Base-by-base conservation (phyloP, 1,284 basidiomycete genomes). In the Irpex lacteus region DNA sequence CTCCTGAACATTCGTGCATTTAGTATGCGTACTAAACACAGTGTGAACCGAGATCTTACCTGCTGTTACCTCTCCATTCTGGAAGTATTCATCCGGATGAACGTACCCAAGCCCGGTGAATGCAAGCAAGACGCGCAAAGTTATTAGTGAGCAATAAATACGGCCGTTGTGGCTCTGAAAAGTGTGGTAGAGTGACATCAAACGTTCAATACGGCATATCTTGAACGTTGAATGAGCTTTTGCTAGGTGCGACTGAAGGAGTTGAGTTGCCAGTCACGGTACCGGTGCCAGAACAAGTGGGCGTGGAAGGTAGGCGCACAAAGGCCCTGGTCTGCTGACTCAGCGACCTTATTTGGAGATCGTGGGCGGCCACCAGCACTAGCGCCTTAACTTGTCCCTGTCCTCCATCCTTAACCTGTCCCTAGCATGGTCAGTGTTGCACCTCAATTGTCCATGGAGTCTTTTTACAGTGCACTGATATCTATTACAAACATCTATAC, bases 31-130 rank as follows among this genome's bases (percentile, higher is more conserved):
- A 52, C 6, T 13, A 21, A 15, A 36, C 6, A 44, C 40, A 4
- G 18, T 52, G 32, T 19, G 40, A 32, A 37, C 2, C 52, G 50
- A 54, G 34, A 4, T 26, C 18, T 6, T 58, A 79, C 78, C 78
- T 59, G 79, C 75, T 26, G 70, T 72, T n/a, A 75, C 70, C 65
- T 80, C 79, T 49, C 75, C 79, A 63, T 76, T 80, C 69, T 80
- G 78, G 67, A 80, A 77, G 65, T 78, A 72, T 67, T 80, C 78
- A 63, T 80, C 79, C 5, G 79, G 78, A 62, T 80, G 79, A 57
- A 80, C 79, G 65, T 80, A 80, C 1, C 74, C 78, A 11, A 70
- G 73, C 32, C 77, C 76, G 55, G 67, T 67, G 7, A 80, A 65
- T 3, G 79, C 77, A 18, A 75, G 72, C 62, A 68, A 68, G 40